Conservation (phyloP, 331 rosid species). For the Cydonia oblonga region DNA sequence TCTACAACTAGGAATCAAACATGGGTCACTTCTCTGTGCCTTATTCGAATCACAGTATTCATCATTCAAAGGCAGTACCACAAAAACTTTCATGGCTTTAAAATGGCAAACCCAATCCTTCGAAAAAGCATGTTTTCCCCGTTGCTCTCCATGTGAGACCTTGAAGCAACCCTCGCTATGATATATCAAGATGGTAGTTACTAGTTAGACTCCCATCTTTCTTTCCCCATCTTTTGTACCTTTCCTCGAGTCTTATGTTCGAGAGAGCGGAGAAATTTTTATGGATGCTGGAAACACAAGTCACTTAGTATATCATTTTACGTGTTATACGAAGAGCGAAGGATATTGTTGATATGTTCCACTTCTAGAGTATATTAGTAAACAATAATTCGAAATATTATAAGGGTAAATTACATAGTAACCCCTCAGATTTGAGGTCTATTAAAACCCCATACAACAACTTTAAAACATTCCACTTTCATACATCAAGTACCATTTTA, state of each 20-base stretch:
- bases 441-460: too few species aligned
- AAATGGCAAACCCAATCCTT: constrained; percentile 42
- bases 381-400: too few species aligned
- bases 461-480: too few species aligned
- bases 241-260: constrained; percentile 25
- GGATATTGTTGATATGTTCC: background rate
- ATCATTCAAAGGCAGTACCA: constrained; percentile 29
- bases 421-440: too few species aligned
- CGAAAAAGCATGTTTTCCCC: constrained; percentile 45
- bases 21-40: constrained; percentile 20
- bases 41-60: constrained; percentile 21
- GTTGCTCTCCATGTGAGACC: constrained; percentile 27
- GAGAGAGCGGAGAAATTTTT: background rate
- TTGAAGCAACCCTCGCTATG: constrained; percentile 26
- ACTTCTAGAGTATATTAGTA: too few species aligned
- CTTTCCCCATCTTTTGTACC: constrained; percentile 38
- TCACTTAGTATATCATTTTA: too few species aligned
- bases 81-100: constrained; percentile 40
- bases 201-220: constrained; percentile 36
- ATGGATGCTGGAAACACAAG: background rate
- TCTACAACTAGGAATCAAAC: constrained; percentile 29
- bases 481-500: too few species aligned
- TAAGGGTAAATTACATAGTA: too few species aligned
- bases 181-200: constrained; percentile 39
- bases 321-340: background rate